Conservation (phyloP, 768 basidiomycete genomes). For the Trametes cubensis region DNA sequence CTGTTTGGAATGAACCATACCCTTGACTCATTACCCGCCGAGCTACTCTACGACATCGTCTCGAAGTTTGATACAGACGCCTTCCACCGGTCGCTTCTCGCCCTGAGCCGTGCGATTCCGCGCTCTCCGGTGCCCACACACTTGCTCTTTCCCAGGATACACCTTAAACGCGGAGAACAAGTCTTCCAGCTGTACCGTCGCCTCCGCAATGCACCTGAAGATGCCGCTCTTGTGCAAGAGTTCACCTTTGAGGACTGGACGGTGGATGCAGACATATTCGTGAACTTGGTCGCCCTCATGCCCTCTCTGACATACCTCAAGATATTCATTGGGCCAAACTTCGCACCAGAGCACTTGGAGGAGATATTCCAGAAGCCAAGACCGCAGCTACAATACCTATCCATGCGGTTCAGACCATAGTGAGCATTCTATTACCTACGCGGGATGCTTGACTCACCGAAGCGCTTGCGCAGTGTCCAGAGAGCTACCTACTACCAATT, state of each 20-base stretch:
- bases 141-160: constrained; percentile 61
- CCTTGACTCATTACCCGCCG: constrained; percentile 51
- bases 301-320: constrained; percentile 51
- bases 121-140: constrained; percentile 55
- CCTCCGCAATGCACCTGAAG: constrained; percentile 44
- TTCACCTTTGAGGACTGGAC: constrained; percentile 64
- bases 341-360: constrained; percentile 80
- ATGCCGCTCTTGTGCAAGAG: constrained; percentile 41
- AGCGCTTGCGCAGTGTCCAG: constrained; percentile 51
- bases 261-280: constrained; percentile 73
- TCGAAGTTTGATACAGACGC: constrained; percentile 47
- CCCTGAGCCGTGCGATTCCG: constrained; percentile 68
- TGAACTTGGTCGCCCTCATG: constrained; percentile 66
- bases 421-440: constrained; percentile 40
- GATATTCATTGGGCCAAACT: constrained; percentile 75
- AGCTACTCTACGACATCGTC: constrained; percentile 67
- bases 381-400: constrained; percentile 50
- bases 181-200: constrained; percentile 59
- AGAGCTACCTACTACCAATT: constrained; percentile 83
- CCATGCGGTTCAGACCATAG: constrained; percentile 84
- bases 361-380: constrained; percentile 61
- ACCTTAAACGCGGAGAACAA: constrained; percentile 52
- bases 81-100: constrained; percentile 55
- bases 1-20: constrained; percentile 9
- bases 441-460: constrained; percentile 3